Evolutionary conservation across 2,329 filamentous ascomycete genomes (phyloP).

Genomic region (Parascedosporium putredinis): DNA sequence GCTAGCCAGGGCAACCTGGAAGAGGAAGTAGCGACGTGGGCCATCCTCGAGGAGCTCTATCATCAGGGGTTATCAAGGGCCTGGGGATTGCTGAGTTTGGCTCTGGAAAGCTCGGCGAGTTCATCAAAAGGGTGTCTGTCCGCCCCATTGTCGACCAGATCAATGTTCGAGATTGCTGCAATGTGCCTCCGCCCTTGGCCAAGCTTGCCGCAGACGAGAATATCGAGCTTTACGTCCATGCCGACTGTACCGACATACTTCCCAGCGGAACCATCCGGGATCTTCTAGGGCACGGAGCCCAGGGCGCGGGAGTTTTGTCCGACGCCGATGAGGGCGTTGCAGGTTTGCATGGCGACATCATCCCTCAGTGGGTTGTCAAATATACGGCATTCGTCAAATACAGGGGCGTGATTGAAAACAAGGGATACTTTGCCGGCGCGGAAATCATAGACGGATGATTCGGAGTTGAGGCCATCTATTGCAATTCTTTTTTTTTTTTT

Average conservation of each 20-base stretch:
- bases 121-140: slow-evolving; percentile 60
- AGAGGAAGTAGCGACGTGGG: slow-evolving; percentile 59
- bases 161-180: slow-evolving; percentile 91
- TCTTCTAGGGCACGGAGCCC: slow-evolving; percentile 61
- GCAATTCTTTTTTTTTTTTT: not conserved
- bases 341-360: slow-evolving; percentile 66
- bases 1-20: slow-evolving; percentile 53
- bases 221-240: slow-evolving; percentile 86
- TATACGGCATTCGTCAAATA: slow-evolving; percentile 94
- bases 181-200: slow-evolving; percentile 79
- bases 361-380: slow-evolving; percentile 90
- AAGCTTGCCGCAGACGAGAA: slow-evolving; percentile 71
- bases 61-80: slow-evolving; percentile 59
- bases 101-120: slow-evolving; percentile 66
- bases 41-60: slow-evolving; percentile 63
- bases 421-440: slow-evolving; percentile 90
- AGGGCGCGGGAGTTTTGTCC: slow-evolving; percentile 67
- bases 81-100: slow-evolving; percentile 90
- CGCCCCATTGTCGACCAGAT: slow-evolving; percentile 86
- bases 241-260: slow-evolving; percentile 85
- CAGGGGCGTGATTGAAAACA: slow-evolving; percentile 92
- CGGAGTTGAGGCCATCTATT: not conserved
- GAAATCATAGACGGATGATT: slow-evolving; percentile 27
- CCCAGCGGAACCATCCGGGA: slow-evolving; percentile 77
- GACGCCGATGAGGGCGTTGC: slow-evolving; percentile 37